phyloP scores from a whole-genome alignment of 129 eudicot genomes.

The Flaveria bidentis region DNA sequence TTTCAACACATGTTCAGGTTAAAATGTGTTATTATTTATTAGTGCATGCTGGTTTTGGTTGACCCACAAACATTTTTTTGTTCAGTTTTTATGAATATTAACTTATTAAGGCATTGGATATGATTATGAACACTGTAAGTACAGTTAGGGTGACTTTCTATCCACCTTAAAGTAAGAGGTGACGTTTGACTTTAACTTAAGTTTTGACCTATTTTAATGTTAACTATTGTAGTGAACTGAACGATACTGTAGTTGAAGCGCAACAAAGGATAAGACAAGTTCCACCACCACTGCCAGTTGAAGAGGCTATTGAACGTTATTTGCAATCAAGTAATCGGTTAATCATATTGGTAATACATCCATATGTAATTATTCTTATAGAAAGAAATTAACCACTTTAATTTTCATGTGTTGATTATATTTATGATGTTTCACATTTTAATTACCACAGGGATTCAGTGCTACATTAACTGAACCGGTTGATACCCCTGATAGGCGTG shows the following conservation, averaged over 20 bases:
- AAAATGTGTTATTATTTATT: neutral
- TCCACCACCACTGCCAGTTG: constrained; percentile 66
- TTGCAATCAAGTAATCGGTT: constrained; percentile 74
- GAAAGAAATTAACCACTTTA: neutral
- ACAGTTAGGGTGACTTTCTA: neutral
- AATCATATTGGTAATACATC: constrained; percentile 74
- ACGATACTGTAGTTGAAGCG: constrained; percentile 95
- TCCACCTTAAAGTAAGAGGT: neutral
- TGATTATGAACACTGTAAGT: neutral
- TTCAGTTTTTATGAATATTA: neutral
- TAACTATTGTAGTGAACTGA: constrained; percentile 62
- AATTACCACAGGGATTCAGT: constrained; percentile 76
- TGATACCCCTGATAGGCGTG: constrained; percentile 81
- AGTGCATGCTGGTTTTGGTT: neutral
- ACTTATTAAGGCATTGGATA: neutral
- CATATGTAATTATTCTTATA: neutral
- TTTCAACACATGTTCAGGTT: neutral
- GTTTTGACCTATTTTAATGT: constrained; percentile 17
- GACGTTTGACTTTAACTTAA: constrained; percentile 8
- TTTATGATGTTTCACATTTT: constrained; percentile 8
- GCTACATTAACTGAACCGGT: constrained; percentile 83
- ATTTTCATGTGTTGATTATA: neutral
- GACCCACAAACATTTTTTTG: neutral
- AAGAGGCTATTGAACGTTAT: constrained; percentile 61
- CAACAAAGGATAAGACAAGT: constrained; percentile 83